These are phyloP conservation scores for Tremellales sp. DNA, from an alignment of 1,284 basidiomycete genomes.

Conservation along the genomic window DNA sequence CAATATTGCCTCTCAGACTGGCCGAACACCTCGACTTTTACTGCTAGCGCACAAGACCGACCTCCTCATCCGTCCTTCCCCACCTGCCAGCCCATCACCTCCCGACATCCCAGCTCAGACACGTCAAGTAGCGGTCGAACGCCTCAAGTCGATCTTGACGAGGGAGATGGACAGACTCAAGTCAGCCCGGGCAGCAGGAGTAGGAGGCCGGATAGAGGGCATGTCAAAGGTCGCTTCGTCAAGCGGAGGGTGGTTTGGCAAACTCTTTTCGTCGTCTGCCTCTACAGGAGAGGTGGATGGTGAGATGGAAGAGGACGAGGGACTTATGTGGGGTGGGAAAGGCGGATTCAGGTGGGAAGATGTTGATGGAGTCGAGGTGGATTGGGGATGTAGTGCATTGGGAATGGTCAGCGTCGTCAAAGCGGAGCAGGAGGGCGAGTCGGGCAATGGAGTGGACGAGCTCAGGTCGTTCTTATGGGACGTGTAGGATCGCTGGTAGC, in stretches of 20 bases:
- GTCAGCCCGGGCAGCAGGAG: constrained; percentile 26
- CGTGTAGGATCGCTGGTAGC: too few species aligned
- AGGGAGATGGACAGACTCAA: constrained; percentile 47
- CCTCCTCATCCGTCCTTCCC: constrained; percentile 28
- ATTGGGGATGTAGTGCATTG: constrained; percentile 31
- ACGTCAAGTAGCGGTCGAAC: constrained; percentile 27
- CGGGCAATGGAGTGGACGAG: constrained; percentile 34
- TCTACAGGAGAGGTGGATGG: constrained; percentile 12
- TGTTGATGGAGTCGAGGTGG: constrained; percentile 44
- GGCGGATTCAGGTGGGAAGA: constrained; percentile 43
- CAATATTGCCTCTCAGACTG: constrained; percentile 10
- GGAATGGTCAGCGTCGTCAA: constrained; percentile 16
- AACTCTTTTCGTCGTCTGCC: constrained; percentile 16
- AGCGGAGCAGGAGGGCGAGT: constrained; percentile 9
- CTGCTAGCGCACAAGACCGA: constrained; percentile 46
- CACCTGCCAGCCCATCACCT: constrained; percentile 15
- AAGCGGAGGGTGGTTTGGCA: constrained; percentile 19
- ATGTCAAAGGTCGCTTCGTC: constrained; percentile 33
- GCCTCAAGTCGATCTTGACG: constrained; percentile 37
- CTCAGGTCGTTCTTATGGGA: not conserved
- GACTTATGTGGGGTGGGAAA: constrained; percentile 39
- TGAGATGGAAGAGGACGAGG: constrained; percentile 35
- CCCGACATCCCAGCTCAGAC: constrained; percentile 24
- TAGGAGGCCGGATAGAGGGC: constrained; percentile 42
- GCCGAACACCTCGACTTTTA: constrained; percentile 32